Base-by-base conservation (phyloP, 2,329 filamentous ascomycete genomes). In the Rhexocercosporidium sp. region DNA sequence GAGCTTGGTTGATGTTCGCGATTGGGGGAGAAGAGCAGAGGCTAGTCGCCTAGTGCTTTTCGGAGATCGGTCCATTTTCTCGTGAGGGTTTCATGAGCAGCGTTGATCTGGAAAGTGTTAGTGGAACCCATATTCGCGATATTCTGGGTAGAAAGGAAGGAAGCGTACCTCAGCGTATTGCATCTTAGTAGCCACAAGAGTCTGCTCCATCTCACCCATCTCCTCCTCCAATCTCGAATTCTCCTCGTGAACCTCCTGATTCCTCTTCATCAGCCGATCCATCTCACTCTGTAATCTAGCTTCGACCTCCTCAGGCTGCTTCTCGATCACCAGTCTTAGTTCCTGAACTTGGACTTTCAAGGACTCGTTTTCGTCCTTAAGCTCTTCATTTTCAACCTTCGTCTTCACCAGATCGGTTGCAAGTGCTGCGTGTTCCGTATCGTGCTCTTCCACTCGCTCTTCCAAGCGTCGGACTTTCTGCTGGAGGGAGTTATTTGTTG, bases 161-260 rank as follows among this genome's bases (percentile, higher is more conserved):
- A 61, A n/a, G 83, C 90, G 83, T 85, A 97, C 95, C 90, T 97
- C 93, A 64, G 96, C 96, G 82, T 94, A 94, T 76, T 89, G 88
- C 92, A 99, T 92, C 86, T 99, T 99, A 1, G 94, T 96, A 77
- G 91, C 88, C 70, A 99, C 95, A 72, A 99, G 83, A 78, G 94
- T 90, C 79, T 94, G 92, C 83, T 98, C 96, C 83, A 98, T 92
- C 73, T 97, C 94, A 5, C 88, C 86, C 86, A 97, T 87, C 75
- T 96, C 92, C 77, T 97, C 95, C 80, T 97, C 94, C 72, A 99
- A 82, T 66, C 85, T 88, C 68, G 92, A 86, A 76, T 98, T 99
- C 81, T 97, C 93, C 74, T 97, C 94, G 76, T 98, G 94, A 8
- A 98, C 94, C 75, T 96, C 93, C 70, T 92, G 87, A 77, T 98